These are phyloP conservation scores for Caryopteris hybrid DNA, from an alignment of 305 asterid genomes.

Conservation along the genomic window DNA sequence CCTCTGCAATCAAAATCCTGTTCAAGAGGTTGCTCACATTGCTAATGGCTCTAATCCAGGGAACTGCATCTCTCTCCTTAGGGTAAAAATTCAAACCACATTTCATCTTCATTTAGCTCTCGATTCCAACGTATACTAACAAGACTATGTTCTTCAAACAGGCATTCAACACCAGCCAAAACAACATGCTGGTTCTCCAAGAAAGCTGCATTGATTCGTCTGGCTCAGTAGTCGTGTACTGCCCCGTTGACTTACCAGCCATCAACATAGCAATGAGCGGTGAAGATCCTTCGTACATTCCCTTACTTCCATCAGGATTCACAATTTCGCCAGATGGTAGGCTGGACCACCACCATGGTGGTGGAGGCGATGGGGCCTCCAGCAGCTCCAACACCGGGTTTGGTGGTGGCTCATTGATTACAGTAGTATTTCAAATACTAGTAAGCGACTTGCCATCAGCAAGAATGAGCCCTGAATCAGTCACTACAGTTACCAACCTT, in stretches of 20 bases:
- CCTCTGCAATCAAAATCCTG: conserved; percentile 87
- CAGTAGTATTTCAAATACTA: conserved; percentile 76
- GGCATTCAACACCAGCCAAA: conserved; percentile 81
- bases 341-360: conserved; percentile 5
- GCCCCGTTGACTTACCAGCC: conserved; percentile 74
- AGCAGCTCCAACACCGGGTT: conserved; percentile 34
- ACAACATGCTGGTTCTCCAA: conserved; percentile 87
- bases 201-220: conserved; percentile 93
- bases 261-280: conserved; percentile 96
- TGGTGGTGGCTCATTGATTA: conserved; percentile 60
- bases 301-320: conserved; percentile 81
- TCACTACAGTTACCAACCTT: conserved; percentile 76
- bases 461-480: conserved; percentile 76
- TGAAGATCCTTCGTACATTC: conserved; percentile 78
- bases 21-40: conserved; percentile 85
- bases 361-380: conserved; percentile 34
- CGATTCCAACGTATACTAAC: background rate
- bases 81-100: conserved; percentile 36
- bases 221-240: conserved; percentile 70
- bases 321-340: conserved; percentile 68
- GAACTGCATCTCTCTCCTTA: conserved; percentile 79
- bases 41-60: conserved; percentile 95
- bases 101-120: background rate
- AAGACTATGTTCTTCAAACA: conserved; percentile 7
- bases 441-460: conserved; percentile 82